Base-by-base conservation (phyloP, 2,329 filamentous ascomycete species). In the Chaetomiaceae sp. region DNA sequence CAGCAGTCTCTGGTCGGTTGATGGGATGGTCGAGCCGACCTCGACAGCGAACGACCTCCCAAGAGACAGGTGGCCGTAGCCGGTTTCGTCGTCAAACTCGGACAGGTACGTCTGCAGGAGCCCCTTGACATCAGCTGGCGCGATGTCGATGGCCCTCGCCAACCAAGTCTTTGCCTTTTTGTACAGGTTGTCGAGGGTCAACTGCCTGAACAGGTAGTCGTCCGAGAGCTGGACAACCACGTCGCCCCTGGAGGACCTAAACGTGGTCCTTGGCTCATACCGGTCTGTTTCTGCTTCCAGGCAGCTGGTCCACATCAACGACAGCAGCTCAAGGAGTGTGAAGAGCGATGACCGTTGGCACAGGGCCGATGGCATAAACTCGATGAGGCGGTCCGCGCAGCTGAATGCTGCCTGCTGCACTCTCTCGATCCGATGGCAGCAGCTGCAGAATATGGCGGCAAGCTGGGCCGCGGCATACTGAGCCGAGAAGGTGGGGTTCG, bases 61-160 rank as follows among this genome's bases (percentile, higher is more conserved):
- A 15, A 99, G 78, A 1, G 91, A 92, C 57, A 97, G 84, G 68
- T 96, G 91, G 0, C 91, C 94, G 65, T 95, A 96, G 1, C 85
- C 84, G 46, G 88, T 89, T 60, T 96, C 89, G 61, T 97, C 91
- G 57, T 95, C 88, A 62, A 91, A 96, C 62, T 96, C 91, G 0
- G 95, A 96, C 15, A 99, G 78, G 67, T 99, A 97, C 0, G 94
- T 97, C 72, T 96, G 94, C 39, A 99, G 77, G 19, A 99, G 77
- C 0, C 95, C 94, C 71, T 99, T 99, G 56, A 97, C 84, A 69
- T 99, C 92, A 22, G 96, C 76, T 6, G 94, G 92, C 3, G 95
- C 91, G 44, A 95, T 81, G 61, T 88, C 86, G 62, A 97, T 84
- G 7, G 89, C 88, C 29, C 81, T 75, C 19, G 82, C 83, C 0